Evolutionary conservation across 2,329 filamentous ascomycete species (phyloP).

Genomic region (Aspergillus sp.): DNA sequence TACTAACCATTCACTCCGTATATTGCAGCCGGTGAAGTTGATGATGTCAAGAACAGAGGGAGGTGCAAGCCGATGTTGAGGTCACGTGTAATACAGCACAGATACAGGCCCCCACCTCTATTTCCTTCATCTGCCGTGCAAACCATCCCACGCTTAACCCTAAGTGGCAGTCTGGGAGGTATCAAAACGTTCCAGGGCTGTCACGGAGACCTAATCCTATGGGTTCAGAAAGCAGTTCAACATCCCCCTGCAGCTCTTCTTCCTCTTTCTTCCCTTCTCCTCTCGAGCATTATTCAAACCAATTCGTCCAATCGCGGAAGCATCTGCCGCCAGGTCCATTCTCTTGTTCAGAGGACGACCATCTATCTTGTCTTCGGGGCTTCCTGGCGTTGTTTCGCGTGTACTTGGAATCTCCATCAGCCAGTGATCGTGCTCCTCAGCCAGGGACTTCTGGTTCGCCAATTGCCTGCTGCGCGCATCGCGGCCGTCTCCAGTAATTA

Average conservation of each 20-base stretch:
- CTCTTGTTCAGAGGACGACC: conserved; percentile 7
- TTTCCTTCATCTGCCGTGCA: neutral
- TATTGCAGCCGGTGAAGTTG: neutral
- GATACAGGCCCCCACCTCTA: conserved; percentile 8
- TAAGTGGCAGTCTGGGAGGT: neutral
- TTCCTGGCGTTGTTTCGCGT: conserved; percentile 19
- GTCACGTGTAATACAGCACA: conserved; percentile 17
- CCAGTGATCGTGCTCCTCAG: conserved; percentile 25
- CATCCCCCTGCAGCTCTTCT: conserved; percentile 6
- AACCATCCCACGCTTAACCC: neutral
- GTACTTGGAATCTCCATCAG: conserved; percentile 15
- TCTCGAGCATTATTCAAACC: conserved; percentile 8
- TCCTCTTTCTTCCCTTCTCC: conserved; percentile 9
- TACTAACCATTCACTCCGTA: neutral
- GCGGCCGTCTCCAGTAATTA: conserved; percentile 29
- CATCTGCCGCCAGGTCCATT: neutral
- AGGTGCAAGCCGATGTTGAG: neutral
- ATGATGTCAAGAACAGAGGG: neutral
- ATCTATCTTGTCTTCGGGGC: conserved; percentile 4
- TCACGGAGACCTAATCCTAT: conserved; percentile 11
- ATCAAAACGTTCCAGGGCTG: conserved; percentile 3
- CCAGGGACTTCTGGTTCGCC: conserved; percentile 38
- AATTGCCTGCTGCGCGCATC: conserved; percentile 34
- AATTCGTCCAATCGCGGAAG: conserved; percentile 12
- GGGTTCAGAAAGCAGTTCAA: neutral